Conservation (phyloP, 768 basidiomycete species). For the Naematelia encephala region DNA sequence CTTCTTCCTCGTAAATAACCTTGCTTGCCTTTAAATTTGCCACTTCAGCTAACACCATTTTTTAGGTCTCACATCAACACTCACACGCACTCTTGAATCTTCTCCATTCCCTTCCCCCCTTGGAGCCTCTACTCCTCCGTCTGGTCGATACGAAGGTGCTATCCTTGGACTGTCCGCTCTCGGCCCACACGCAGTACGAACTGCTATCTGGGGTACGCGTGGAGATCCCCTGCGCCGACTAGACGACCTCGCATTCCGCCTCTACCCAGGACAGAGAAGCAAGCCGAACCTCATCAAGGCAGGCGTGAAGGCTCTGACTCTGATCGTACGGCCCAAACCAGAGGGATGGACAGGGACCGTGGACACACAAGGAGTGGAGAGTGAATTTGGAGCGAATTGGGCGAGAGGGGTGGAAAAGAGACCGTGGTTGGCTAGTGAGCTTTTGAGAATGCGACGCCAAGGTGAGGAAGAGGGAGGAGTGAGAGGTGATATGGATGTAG, state of each 20-base stretch:
- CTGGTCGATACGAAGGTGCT: conserved; percentile 83
- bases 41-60: conserved; percentile 63
- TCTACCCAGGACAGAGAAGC: conserved; percentile 28
- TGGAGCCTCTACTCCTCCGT: conserved; percentile 42
- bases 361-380: conserved; percentile 13
- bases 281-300: conserved; percentile 32
- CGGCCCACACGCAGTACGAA: conserved; percentile 60
- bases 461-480: background rate
- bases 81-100: conserved; percentile 70
- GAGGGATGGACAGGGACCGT: conserved; percentile 7
- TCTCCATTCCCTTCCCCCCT: conserved; percentile 41
- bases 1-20: conserved; percentile 45
- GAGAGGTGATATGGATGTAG: conserved; percentile 5
- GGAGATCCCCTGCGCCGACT: conserved; percentile 41
- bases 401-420: conserved; percentile 27
- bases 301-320: conserved; percentile 14
- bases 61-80: conserved; percentile 88
- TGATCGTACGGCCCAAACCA: conserved; percentile 23
- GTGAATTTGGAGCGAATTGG: conserved; percentile 27
- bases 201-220: conserved; percentile 27
- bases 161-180: conserved; percentile 80
- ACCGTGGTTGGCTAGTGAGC: conserved; percentile 29
- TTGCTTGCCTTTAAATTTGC: conserved; percentile 51
- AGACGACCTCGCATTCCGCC: conserved; percentile 40
- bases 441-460: conserved; percentile 21